These are phyloP conservation scores for Penicillium psychrosexuale DNA, from an alignment of 2,329 filamentous ascomycete species.

Conservation along the genomic window DNA sequence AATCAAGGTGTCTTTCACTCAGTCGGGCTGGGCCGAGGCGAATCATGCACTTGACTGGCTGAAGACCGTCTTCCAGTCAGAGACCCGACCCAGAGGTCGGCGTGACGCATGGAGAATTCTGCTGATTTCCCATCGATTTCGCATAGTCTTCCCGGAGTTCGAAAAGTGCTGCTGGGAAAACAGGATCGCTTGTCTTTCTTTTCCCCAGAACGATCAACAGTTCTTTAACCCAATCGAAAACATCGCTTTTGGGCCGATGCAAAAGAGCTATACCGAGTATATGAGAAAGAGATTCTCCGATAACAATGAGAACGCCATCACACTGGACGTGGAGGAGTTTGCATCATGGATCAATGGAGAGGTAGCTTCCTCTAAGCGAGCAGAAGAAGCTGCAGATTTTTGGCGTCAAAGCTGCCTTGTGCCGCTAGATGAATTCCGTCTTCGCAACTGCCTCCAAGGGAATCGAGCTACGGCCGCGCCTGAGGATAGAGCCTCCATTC, in stretches of 20 bases:
- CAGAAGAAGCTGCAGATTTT: background rate
- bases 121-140: background rate
- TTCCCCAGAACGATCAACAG: background rate
- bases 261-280: background rate
- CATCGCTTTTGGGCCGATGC: background rate
- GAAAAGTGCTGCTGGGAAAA: background rate
- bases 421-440: background rate
- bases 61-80: background rate
- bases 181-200: background rate
- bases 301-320: background rate
- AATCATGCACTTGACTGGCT: background rate
- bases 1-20: background rate
- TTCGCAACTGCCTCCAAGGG: constrained; percentile 1
- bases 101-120: background rate
- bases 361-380: background rate
- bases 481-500: background rate
- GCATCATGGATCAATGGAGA: background rate
- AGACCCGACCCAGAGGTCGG: background rate
- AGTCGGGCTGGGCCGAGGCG: background rate
- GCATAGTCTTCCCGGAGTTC: background rate
- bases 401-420: background rate
- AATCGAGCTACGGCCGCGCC: background rate
- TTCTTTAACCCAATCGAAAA: background rate
- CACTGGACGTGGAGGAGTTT: background rate
- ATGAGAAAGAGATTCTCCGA: background rate